Evolutionary conservation across 306 rosid species (phyloP).

Genomic region (Trichosanthes cucumerina): DNA sequence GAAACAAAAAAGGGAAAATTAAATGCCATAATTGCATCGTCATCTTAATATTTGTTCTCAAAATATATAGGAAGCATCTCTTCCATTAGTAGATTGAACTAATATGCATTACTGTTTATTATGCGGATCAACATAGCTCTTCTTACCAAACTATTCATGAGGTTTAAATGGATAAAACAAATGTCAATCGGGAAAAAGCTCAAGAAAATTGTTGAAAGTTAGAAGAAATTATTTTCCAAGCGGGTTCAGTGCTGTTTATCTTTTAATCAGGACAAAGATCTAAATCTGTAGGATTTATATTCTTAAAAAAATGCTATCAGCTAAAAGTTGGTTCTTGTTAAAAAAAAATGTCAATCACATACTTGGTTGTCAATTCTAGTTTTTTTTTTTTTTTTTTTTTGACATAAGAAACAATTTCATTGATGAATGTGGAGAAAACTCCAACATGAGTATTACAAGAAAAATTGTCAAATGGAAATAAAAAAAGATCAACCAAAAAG

Average conservation of each 20-base stretch:
- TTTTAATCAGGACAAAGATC: not conserved
- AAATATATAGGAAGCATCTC: not conserved
- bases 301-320: too few relatives aligned
- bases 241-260: not conserved
- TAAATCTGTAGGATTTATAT: not conserved
- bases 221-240: not conserved
- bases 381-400: too few relatives aligned
- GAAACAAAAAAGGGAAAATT: slow-evolving; percentile 10
- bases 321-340: not conserved
- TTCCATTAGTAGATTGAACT: not conserved
- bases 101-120: not conserved
- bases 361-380: not conserved
- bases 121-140: not conserved
- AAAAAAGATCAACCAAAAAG: too few relatives aligned
- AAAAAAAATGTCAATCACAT: not conserved
- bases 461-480: too few relatives aligned
- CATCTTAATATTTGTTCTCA: not conserved
- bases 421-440: too few relatives aligned
- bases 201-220: not conserved
- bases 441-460: too few relatives aligned
- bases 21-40: not conserved
- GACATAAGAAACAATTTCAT: too few relatives aligned
- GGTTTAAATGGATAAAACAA: not conserved
- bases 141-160: not conserved
- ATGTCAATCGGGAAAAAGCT: not conserved